These are phyloP conservation scores for Paspalum notatum DNA, from an alignment of 176 grass and related monocot genomes.

Conservation along the genomic window DNA sequence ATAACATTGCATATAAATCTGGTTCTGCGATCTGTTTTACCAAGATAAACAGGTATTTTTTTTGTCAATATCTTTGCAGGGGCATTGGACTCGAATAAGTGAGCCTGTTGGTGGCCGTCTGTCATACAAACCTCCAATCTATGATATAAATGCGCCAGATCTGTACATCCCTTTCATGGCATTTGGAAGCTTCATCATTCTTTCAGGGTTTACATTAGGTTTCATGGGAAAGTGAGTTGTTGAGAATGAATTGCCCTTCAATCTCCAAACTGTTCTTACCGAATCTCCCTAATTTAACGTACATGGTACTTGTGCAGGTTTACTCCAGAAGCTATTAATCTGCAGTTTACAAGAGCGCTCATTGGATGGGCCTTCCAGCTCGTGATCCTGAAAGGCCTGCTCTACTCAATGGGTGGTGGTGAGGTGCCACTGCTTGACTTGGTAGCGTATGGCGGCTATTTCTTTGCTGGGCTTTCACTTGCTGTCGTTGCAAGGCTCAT, in stretches of 20 bases:
- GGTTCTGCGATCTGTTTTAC: not conserved
- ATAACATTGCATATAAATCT: not conserved
- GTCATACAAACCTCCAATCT: conserved; percentile 90
- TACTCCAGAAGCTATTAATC: conserved; percentile 79
- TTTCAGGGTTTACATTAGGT: conserved; percentile 72
- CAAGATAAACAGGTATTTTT: conserved; percentile 1
- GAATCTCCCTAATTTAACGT: not conserved
- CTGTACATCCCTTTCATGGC: conserved; percentile 97
- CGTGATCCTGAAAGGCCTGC: conserved; percentile 62
- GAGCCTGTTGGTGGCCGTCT: conserved; percentile 81
- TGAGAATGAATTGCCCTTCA: not conserved
- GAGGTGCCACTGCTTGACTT: conserved; percentile 88
- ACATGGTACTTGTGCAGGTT: conserved; percentile 49
- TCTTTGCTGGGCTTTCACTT: conserved; percentile 64
- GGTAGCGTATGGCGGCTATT: conserved; percentile 76
- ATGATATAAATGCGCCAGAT: conserved; percentile 95
- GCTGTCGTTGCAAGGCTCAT: conserved; percentile 54
- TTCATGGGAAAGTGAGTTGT: conserved; percentile 82
- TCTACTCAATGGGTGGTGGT: conserved; percentile 71
- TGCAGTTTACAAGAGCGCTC: conserved; percentile 74
- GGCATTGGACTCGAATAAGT: conserved; percentile 90
- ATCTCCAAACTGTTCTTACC: not conserved
- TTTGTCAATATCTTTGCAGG: conserved; percentile 45
- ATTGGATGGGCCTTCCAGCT: conserved; percentile 82
- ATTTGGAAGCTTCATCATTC: conserved; percentile 84